phyloP scores from a whole-genome alignment of 169 alveolate species.

The Theileria parva region DNA sequence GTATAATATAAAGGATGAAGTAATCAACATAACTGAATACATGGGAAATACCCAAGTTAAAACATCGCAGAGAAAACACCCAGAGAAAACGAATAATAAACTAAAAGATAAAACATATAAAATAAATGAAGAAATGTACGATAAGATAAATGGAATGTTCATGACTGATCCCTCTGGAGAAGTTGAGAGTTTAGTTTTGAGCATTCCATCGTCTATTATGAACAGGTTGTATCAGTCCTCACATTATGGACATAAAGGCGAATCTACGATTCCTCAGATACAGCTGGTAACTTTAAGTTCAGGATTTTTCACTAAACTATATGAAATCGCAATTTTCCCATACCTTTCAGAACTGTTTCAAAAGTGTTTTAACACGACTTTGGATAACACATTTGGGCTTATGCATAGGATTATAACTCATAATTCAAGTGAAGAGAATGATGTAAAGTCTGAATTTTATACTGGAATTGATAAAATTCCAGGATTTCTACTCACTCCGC shows the following conservation, averaged over 20 bases:
- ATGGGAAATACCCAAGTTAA: background rate
- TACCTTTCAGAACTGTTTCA: constrained; percentile 25
- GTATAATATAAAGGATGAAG: constrained; percentile 21
- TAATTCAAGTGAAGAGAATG: background rate
- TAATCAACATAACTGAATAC: background rate
- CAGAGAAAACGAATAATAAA: background rate
- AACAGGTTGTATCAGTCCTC: constrained; percentile 8
- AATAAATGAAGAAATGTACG: background rate
- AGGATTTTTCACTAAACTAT: constrained; percentile 49
- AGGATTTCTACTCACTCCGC: too few relatives aligned
- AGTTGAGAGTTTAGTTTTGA: constrained; percentile 16
- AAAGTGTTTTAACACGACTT: background rate
- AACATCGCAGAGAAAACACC: background rate
- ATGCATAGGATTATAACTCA: constrained; percentile 23
- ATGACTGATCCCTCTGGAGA: constrained; percentile 1
- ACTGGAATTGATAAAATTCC: background rate
- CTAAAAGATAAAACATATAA: background rate
- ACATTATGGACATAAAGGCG: background rate
- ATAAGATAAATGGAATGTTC: constrained; percentile 13
- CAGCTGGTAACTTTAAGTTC: constrained; percentile 6
- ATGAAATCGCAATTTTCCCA: constrained; percentile 37
- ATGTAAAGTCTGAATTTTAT: background rate
- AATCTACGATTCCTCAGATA: constrained; percentile 2
- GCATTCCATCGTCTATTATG: constrained; percentile 20
- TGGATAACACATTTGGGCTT: constrained; percentile 26